Evolutionary conservation across 345 rosid genomes (phyloP).

Genomic region (Linum trigynum): DNA sequence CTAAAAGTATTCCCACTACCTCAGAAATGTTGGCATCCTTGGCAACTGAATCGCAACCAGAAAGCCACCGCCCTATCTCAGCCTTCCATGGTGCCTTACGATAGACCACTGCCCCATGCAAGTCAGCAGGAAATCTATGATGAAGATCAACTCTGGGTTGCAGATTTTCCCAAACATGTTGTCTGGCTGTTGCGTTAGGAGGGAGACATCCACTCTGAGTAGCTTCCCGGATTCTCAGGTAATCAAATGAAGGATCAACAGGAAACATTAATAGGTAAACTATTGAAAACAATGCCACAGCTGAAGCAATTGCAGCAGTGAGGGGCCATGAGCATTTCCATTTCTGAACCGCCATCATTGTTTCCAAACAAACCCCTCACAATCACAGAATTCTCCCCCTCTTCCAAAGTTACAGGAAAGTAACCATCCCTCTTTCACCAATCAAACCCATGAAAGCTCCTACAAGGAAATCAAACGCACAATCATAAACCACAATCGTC

Average conservation of each 20-base stretch:
- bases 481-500: neutral
- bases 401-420: neutral
- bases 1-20: constrained; percentile 25
- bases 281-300: constrained; percentile 47
- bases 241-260: constrained; percentile 57
- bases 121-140: constrained; percentile 61
- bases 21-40: constrained; percentile 48
- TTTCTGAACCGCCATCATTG: constrained; percentile 29
- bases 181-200: constrained; percentile 32
- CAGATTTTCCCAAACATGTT: constrained; percentile 16
- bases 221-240: constrained; percentile 34
- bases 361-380: neutral
- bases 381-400: neutral
- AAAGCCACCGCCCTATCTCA: constrained; percentile 80
- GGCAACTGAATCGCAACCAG: constrained; percentile 57
- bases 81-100: constrained; percentile 85
- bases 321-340: constrained; percentile 66
- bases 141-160: constrained; percentile 34
- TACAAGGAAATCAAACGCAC: neutral
- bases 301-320: constrained; percentile 49
- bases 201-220: constrained; percentile 33
- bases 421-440: neutral
- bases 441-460: neutral
- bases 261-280: constrained; percentile 72
- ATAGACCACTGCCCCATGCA: constrained; percentile 59